Evolutionary conservation across 306 rosid species (phyloP), one percentile per base, ranked within the genome.

Genomic region (Hippophae gyantsensis): DNA sequence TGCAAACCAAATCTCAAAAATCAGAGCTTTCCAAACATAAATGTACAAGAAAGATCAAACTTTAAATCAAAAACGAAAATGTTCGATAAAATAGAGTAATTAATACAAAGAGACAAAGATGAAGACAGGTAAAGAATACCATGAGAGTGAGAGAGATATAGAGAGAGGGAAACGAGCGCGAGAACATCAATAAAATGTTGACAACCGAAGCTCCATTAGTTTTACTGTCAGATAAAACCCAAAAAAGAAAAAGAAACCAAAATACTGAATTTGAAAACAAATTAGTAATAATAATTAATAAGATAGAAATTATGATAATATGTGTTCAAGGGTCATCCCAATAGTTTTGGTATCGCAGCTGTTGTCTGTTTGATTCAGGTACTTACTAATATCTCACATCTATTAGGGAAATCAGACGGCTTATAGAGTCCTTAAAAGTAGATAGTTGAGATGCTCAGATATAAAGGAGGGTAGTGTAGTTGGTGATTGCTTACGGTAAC

Each of bases 201-300:
- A 72, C 68, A 32, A 32, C 86, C 65, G 71, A 81, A 81, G 85
- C 80, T 78, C 64, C 72, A 61, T 61, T 60, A 63, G 58, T 68
- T 27, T 61, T 52, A 50, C 26, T 52, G 38, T 48, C 49, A 40
- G 14, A 5, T 8, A 53, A 41, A 61, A 41, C 4, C 53, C 44
- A 40, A 7, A 60, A 63, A 32, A 64, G 42, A 11, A 52, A 45
- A 53, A 42, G 67, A 13, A 7, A 11, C 46, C 14, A 69, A 70
- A 27, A 8, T 11, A 26, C n/a, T 4, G 12, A 50, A 65, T 60
- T 46, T 26, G 23, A 52, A 51, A 49, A 61, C 23, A 18, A 18
- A 18, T 18, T 18, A 18, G 23, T 18, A 18, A 26, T 8, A 13
- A 27, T 26, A 42, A 38, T 25, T 54, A 54, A 53, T 48, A 48